A percentile compares a stretch with the other conserved stretches of the same genome.
Evolutionary conservation across 1,284 basidiomycete species (phyloP).

Genomic region (Pseudozyma thailandica): DNA sequence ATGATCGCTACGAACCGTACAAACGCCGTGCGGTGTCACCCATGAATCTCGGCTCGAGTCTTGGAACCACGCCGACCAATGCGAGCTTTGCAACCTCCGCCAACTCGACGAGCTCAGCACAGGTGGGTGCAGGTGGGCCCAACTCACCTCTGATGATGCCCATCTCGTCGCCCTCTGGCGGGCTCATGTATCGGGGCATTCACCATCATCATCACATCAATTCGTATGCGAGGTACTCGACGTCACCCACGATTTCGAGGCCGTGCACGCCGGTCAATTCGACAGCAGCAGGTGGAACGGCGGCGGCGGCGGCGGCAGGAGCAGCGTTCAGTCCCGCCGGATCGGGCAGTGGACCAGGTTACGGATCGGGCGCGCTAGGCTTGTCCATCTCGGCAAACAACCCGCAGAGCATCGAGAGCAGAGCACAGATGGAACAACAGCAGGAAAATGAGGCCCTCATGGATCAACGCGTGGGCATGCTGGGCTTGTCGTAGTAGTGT

Average conservation of each 20-base stretch:
- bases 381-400: conserved; percentile 43
- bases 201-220: conserved; percentile 16
- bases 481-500: conserved; percentile 30
- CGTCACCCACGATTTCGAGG: conserved; percentile 35
- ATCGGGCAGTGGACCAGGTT: conserved; percentile 45
- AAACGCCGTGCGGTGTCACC: conserved; percentile 56
- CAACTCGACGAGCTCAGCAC: not conserved
- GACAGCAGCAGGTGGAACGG: conserved; percentile 1
- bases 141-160: conserved; percentile 37
- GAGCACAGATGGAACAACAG: conserved; percentile 29
- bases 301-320: conserved; percentile 3
- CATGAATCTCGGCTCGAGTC: conserved; percentile 31
- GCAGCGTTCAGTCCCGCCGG: conserved; percentile 36
- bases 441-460: conserved; percentile 42
- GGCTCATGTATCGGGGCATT: conserved; percentile 19
- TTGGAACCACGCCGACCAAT: conserved; percentile 21
- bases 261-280: conserved; percentile 35
- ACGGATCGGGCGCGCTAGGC: conserved; percentile 51
- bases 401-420: conserved; percentile 17
- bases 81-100: conserved; percentile 13
- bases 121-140: not conserved
- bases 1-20: conserved; percentile 54
- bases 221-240: conserved; percentile 34
- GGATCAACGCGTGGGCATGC: conserved; percentile 43
- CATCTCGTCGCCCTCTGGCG: conserved; percentile 29